Evolutionary conservation across 2,329 filamentous ascomycete species (phyloP), one percentile per base, ranked within the genome.

Genomic region (Apiospora phragmitis): DNA sequence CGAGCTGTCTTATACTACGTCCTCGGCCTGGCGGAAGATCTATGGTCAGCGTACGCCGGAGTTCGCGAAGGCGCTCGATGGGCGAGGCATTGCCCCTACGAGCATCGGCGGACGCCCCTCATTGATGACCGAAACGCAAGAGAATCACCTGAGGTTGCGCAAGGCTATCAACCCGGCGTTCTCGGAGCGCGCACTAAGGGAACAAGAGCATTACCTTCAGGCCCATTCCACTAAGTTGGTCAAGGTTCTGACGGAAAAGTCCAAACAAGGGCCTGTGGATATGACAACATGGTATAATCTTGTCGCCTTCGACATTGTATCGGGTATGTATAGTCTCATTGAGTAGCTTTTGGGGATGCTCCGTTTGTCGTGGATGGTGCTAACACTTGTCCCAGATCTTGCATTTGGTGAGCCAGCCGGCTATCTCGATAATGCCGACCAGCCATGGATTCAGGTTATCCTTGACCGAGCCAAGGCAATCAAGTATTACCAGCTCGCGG

Each of bases 101-200:
- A 26, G 75, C 78, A 71, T 77, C 80, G 68, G 75, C 79, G 70
- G 78, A 75, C 55, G 78, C 71, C 77, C 72, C 76, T 12, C 69
- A 70, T 18, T 62, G 55, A 76, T 80, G 68, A 78, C 76, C 29
- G 73, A 76, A 5, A 69, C 71, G 12, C 73, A 77, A 16, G 77
- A 80, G 11, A 76, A 79, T 47, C 80, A 81, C 59, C 68, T 70
- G 24, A 69, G 75, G 16, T 68, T 81, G 62, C 73, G 80, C 18
- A 70, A 77, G 41, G 76, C 77, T 8, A 74, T 83, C 67, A 75
- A 78, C 1, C 78, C 80, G 55, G 80, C 78, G 12, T 83, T 83
- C 72, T 77, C 76, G 47, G 76, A 81, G 67, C 71, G 77, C 62
- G 74, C 79, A 66, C 77, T 83, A 79, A 76, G 80, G 45, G 79